Base-by-base conservation (phyloP, 805 yeast species). In the Wickerhamomyces strasburgensis region DNA sequence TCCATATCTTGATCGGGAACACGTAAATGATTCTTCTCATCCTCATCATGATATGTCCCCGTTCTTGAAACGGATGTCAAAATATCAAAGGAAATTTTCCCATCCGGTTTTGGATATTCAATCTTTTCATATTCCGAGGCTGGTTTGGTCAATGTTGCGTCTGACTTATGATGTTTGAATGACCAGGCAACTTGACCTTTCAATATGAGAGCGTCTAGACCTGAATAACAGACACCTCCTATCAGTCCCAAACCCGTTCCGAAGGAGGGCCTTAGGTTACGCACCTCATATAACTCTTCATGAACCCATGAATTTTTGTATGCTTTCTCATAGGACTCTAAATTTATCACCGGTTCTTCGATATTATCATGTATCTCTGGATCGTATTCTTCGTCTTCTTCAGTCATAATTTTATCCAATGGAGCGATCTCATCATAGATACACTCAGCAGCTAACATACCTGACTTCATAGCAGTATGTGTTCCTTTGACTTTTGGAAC, bases 401-500 rank as follows among this genome's bases (percentile, higher is more conserved):
- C 60, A n/a, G 64, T 65, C 33, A 61, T 62, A 18, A 64, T 52
- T 37, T 63, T 64, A 27, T 61, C 61, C 33, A 73, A 61, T 14
- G 64, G 60, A 2, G 74, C 67, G 34, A 83, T 62, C 7, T 65
- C 71, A 33, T 69, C 66, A 52, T 68, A 87, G 29, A 88, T 83
- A 16, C 73, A 58, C 53, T 93, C 97, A 2, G 98, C 98, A 3
- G 98, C 98, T 19, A 93, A 61, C 73, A 93, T 80, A 23, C 98
- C 98, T 8, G 93, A 73, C 61, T 93, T 93, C 78, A 93, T 86
- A 1, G 99, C 98, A 1, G 96, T 90, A 60, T 93, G 99, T 0
- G 97, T 81, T 13, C 99, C 99, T 64, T 93, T 93, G 54, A 93
- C 85, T 61, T 90, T 93, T 36, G 98, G 97, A 30, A 93, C 98